Evolutionary conservation across 176 grass and related monocot species (phyloP).

Genomic region (Eragrostis curvula): DNA sequence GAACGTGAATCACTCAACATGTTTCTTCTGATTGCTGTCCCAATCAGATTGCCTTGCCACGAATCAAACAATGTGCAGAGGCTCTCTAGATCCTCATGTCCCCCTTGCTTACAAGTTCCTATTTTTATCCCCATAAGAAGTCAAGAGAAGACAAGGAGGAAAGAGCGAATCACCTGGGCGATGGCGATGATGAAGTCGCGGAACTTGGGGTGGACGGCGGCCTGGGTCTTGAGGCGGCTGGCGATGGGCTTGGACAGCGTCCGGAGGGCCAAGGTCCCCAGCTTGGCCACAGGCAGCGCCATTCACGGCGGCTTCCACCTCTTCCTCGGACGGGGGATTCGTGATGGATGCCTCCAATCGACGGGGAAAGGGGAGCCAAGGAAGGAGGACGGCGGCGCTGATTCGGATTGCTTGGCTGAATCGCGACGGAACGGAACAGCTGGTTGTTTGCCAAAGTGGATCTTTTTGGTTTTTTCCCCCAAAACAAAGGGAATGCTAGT

Average conservation of each 20-base stretch:
- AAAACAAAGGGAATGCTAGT: neutral
- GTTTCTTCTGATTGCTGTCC: too few species aligned
- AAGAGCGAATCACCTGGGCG: slow-evolving; percentile 64
- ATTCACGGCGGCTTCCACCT: slow-evolving; percentile 35
- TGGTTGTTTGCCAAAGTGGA: neutral
- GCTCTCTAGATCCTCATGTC: neutral
- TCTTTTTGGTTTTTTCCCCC: neutral
- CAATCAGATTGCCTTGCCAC: slow-evolving; percentile 19
- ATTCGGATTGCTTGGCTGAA: neutral
- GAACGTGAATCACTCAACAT: too few species aligned
- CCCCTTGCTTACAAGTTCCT: neutral
- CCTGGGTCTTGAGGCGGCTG: slow-evolving; percentile 88
- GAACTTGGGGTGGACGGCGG: slow-evolving; percentile 89
- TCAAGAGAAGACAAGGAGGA: neutral
- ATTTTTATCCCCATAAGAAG: neutral
- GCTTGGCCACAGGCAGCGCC: slow-evolving; percentile 89
- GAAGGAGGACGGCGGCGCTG: neutral
- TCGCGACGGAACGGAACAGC: slow-evolving; percentile 7
- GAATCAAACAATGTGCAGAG: neutral
- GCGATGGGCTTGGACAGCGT: slow-evolving; percentile 94
- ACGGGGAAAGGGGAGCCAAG: neutral
- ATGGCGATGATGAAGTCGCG: slow-evolving; percentile 79
- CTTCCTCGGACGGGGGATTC: neutral
- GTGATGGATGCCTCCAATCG: neutral
- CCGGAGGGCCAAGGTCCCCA: slow-evolving; percentile 77